Conservation (phyloP, 208 protist species). For the Trypanosomatidae sp. region DNA sequence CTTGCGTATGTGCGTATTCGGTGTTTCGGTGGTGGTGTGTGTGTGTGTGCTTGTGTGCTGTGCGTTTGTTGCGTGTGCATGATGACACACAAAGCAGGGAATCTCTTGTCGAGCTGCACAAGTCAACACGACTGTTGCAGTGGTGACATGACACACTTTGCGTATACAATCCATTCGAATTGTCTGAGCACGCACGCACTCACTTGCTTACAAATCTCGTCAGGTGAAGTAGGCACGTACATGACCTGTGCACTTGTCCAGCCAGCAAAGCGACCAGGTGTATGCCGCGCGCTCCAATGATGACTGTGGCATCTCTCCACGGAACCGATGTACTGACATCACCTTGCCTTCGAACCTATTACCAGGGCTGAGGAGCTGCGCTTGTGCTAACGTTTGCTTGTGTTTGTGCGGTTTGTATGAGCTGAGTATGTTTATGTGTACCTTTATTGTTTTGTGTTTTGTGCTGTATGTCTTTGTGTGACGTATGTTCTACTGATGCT, state of each 20-base stretch:
- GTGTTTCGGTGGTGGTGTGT: not conserved
- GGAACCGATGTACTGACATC: slow-evolving; percentile 5
- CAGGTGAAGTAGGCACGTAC: too few species aligned
- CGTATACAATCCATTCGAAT: too few species aligned
- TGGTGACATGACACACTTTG: slow-evolving; percentile 29
- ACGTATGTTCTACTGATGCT: not conserved
- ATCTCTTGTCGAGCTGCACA: not conserved
- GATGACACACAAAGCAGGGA: slow-evolving; percentile 7
- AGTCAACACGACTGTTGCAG: not conserved
- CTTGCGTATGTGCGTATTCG: not conserved
- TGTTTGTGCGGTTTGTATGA: slow-evolving; percentile 1
- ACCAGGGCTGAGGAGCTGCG: slow-evolving; percentile 7
- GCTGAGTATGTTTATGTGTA: not conserved
- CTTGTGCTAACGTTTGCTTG: not conserved
- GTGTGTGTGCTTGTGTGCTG: not conserved
- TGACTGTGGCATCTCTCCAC: slow-evolving; percentile 17
- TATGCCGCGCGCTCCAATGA: slow-evolving; percentile 6
- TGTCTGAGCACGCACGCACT: too few species aligned
- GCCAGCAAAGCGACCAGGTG: not conserved
- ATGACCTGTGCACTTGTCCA: too few species aligned
- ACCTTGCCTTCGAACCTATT: slow-evolving; percentile 11
- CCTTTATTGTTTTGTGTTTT: not conserved
- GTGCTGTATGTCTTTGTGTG: not conserved
- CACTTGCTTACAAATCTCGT: too few species aligned
- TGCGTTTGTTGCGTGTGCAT: not conserved